Evolutionary conservation across 2,329 filamentous ascomycete genomes (phyloP), one percentile per base, ranked within the genome.

Genomic region (Gaeumannomyces tritici): DNA sequence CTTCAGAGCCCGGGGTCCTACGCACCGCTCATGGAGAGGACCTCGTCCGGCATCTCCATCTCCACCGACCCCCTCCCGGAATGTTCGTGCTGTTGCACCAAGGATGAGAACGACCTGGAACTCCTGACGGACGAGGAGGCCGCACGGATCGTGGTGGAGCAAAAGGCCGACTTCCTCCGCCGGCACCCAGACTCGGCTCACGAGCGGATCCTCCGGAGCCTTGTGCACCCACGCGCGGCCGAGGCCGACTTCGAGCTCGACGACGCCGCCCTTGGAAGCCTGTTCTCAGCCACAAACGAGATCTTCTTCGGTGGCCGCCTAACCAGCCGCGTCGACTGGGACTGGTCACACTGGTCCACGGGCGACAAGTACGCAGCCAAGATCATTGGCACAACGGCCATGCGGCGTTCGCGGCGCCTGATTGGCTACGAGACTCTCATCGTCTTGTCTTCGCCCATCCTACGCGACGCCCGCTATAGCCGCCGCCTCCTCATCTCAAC

Each of bases 341-440:
- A 83, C 66, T 88, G 85, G 85, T 83, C 82, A 54, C 77, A 83
- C 80, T 77, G 82, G 64, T 72, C 74, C 3, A 76, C 77, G 2
- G 76, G 79, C 60, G 68, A 74, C 2, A 78, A 80, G 64, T 86
- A 85, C 67, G 75, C 79, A 62, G 76, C 74, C 64, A 78, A 82
- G 62, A 80, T 88, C 57, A 83, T 88, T 60, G 85, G 85, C 54
- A 87, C 84, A 2, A 88, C 86, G 12, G 83, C 84, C 0, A 75
- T 88, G 31, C 79, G 85, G 15, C 74, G 74, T 54, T 77, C 76
- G 24, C 73, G 76, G 18, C 69, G 71, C 33, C 69, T 73, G 2
- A 77, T 79, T 28, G 84, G 84, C 13, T 86, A 81, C 68, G 85
- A 88, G 71, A 87, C 85, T 1, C 75, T 86, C 29, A 85, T 89